These are phyloP conservation scores for Murraya paniculata DNA, from an alignment of 345 rosid genomes.

Conservation along the genomic window DNA sequence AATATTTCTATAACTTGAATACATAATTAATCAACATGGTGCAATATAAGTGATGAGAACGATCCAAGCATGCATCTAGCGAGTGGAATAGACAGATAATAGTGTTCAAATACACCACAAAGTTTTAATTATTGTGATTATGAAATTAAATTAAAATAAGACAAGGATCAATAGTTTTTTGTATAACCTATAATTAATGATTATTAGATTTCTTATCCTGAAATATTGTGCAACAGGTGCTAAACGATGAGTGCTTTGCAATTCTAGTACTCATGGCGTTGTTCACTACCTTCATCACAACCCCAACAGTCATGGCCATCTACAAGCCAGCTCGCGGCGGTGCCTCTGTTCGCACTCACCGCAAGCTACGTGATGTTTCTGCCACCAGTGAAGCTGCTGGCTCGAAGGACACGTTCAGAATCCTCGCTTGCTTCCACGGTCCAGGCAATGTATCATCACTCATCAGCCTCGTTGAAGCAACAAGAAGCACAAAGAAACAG, in stretches of 20 bases:
- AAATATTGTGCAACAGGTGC: conserved; percentile 45
- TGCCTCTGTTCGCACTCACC: conserved; percentile 23
- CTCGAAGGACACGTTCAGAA: conserved; percentile 48
- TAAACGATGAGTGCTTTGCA: conserved; percentile 74
- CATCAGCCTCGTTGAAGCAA: conserved; percentile 62
- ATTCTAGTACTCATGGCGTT: conserved; percentile 83
- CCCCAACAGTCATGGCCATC: conserved; percentile 69
- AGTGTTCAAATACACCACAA: not conserved
- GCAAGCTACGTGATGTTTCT: conserved; percentile 50
- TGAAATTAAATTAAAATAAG: too few relatives aligned
- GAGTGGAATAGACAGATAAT: not conserved
- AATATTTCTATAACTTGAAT: not conserved
- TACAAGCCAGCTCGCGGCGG: conserved; percentile 60
- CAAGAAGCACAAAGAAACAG: conserved; percentile 48
- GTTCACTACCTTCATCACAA: conserved; percentile 83
- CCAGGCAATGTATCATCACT: conserved; percentile 62
- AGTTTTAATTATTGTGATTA: too few relatives aligned
- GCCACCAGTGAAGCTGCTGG: conserved; percentile 21
- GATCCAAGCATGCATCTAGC: not conserved
- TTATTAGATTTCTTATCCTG: not conserved
- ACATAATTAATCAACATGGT: too few relatives aligned
- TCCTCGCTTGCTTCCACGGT: conserved; percentile 71
- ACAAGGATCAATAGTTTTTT: too few relatives aligned
- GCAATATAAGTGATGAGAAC: too few relatives aligned
- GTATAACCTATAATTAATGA: too few relatives aligned